Percentiles rank a stretch among this genome's conserved stretches.
phyloP scores from a whole-genome alignment of 768 basidiomycete genomes.

The Mycena haematopus region DNA sequence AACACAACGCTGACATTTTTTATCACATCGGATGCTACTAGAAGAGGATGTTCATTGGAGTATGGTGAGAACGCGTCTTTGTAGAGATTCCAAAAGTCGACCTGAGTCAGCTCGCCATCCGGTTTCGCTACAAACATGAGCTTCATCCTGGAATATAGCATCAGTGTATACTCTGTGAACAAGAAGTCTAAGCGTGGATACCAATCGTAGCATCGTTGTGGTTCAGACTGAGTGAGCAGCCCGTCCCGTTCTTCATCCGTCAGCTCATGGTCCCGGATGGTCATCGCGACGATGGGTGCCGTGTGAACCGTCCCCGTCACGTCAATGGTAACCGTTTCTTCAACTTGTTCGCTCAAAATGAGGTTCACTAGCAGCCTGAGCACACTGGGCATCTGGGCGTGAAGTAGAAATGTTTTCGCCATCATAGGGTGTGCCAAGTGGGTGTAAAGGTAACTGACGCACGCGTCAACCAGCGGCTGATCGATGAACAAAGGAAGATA shows the following conservation, averaged over 20 bases:
- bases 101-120: conserved; percentile 87
- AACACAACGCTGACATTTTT: conserved; percentile 90
- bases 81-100: conserved; percentile 95
- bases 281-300: conserved; percentile 56
- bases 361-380: conserved; percentile 72
- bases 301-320: conserved; percentile 66
- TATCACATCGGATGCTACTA: conserved; percentile 92
- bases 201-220: conserved; percentile 86
- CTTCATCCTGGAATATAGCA: conserved; percentile 75
- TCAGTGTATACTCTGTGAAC: conserved; percentile 7
- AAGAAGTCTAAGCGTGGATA: conserved; percentile 36
- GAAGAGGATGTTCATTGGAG: conserved; percentile 61
- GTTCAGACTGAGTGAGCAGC: conserved; percentile 67
- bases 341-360: conserved; percentile 73
- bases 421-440: conserved; percentile 78
- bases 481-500: conserved; percentile 79
- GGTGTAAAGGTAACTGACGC: conserved; percentile 75
- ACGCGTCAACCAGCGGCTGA: conserved; percentile 70
- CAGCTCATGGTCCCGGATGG: conserved; percentile 66
- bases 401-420: conserved; percentile 79
- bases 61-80: conserved; percentile 77
- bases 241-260: conserved; percentile 71
- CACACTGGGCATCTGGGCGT: conserved; percentile 72
- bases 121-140: conserved; percentile 80
- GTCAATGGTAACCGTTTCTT: conserved; percentile 69